Evolutionary conservation across 306 rosid genomes (phyloP).

Genomic region (Trifolium repens): DNA sequence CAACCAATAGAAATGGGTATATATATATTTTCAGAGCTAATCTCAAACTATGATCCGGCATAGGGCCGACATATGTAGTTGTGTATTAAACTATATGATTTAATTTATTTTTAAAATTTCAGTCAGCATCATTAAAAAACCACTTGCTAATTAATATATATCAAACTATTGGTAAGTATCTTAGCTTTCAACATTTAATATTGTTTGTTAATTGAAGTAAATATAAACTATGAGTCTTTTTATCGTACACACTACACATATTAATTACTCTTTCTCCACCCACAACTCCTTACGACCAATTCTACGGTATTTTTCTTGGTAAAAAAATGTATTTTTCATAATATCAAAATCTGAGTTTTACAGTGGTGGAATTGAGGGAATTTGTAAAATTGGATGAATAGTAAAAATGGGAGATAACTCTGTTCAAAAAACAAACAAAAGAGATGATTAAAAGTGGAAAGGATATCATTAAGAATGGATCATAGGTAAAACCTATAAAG

Average conservation of each 20-base stretch:
- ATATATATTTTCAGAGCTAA: slow-evolving; percentile 34
- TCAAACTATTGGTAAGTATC: background rate
- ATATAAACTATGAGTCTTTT: background rate
- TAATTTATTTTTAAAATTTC: slow-evolving; percentile 16
- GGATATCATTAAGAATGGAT: too few species aligned
- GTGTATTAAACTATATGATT: background rate
- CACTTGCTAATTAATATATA: slow-evolving; percentile 30
- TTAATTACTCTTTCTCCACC: background rate
- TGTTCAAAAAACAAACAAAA: too few species aligned
- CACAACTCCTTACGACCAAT: background rate
- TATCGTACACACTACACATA: too few species aligned
- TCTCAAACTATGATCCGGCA: slow-evolving; percentile 1
- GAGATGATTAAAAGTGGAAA: too few species aligned
- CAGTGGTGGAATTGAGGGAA: background rate
- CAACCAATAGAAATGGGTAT: slow-evolving; percentile 12
- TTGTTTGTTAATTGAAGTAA: background rate
- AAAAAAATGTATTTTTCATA: background rate
- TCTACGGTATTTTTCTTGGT: background rate
- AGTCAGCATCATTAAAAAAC: slow-evolving; percentile 10
- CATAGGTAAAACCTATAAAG: too few species aligned
- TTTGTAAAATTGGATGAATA: too few species aligned
- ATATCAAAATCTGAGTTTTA: background rate
- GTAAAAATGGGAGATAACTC: too few species aligned
- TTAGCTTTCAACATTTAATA: background rate
- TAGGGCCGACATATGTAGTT: slow-evolving; percentile 19